A percentile compares a stretch with the other conserved stretches of the same genome.
phyloP scores from a whole-genome alignment of 306 rosid genomes.

The Arachis stenosperma region DNA sequence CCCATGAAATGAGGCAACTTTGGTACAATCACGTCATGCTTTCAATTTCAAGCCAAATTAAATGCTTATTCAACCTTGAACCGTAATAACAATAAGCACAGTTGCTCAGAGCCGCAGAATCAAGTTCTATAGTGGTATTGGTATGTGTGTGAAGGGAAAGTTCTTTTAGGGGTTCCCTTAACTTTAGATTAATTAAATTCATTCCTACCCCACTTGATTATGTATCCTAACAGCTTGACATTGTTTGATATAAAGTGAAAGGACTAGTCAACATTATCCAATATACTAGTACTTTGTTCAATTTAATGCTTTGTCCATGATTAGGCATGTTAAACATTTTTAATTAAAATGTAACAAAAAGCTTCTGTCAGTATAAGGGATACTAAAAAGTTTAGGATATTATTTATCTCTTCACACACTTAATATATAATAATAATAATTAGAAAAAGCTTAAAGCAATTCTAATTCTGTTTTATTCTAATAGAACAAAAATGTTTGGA shows the following conservation, averaged over 20 bases:
- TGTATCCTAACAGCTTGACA: conserved; percentile 25
- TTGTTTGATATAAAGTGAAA: conserved; percentile 40
- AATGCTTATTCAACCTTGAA: conserved; percentile 46
- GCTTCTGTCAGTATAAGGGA: conserved; percentile 48
- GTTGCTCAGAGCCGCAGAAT: conserved; percentile 48
- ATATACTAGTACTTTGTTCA: conserved; percentile 16
- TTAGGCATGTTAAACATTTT: conserved; percentile 39
- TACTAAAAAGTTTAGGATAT: conserved; percentile 51
- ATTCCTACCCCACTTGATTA: conserved; percentile 24
- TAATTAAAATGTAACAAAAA: neutral
- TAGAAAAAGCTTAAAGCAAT: conserved; percentile 37
- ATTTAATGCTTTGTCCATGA: conserved; percentile 36
- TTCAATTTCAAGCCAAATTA: conserved; percentile 34
- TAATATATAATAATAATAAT: neutral
- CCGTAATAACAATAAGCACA: conserved; percentile 35
- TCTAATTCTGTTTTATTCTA: conserved; percentile 32
- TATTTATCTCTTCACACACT: conserved; percentile 7
- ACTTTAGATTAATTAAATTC: too few relatives aligned
- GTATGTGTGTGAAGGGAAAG: conserved; percentile 33
- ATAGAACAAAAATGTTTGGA: conserved; percentile 18
- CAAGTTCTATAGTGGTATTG: conserved; percentile 41
- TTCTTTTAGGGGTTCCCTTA: too few relatives aligned
- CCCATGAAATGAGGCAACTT: conserved; percentile 43
- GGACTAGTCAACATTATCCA: conserved; percentile 43
- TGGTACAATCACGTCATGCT: conserved; percentile 44